Evolutionary conservation across 768 basidiomycete genomes (phyloP), one percentile per base, ranked within the genome.

Genomic region (Auriscalpium orientale): DNA sequence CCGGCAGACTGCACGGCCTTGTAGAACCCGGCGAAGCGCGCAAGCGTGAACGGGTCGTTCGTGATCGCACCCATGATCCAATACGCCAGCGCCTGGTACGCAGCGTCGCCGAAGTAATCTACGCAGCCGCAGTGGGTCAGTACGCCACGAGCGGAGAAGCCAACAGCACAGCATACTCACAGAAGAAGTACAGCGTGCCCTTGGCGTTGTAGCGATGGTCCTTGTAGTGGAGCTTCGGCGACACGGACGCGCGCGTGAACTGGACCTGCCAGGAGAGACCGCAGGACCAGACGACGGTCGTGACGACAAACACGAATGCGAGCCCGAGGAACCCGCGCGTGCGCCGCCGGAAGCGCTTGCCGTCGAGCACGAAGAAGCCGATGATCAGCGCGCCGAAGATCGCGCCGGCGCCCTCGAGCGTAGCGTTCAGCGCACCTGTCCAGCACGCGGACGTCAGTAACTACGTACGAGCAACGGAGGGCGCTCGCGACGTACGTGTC

Each of bases 1-100:
- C 75, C 75, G 2, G 67, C 67, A 34, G 65, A 67, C 60, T 71
- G 68, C 35, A 69, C 46, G 15, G 72, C 74, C 67, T 76, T 76
- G 70, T 75, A 77, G 54, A 73, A 66, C 1, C 76, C 76, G 3
- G 75, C 72, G 60, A 67, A 74, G 18, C 76, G 70, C 53, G 76
- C 76, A 48, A 77, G 71, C 40, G 59, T 68, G 66, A 74, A 76
- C 7, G 74, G 74, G 64, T 76, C 74, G 67, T 76, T 76, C n/a
- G 75, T 66, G 55, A 76, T 64, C 28, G 74, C 69, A 33, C 68
- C 65, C 72, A 74, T 74, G 64, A 71, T 67, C 72, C 71, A 74
- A 60, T 72, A 72, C 38, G 65, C 69, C 58, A 72, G 65, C 16
- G 69, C 70, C 59, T 73, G 72, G 62, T 70, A 73, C 53, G 63